These are phyloP conservation scores for Phytopythium kandeliae DNA, from an alignment of 352 stramenopile species.

Conservation along the genomic window DNA sequence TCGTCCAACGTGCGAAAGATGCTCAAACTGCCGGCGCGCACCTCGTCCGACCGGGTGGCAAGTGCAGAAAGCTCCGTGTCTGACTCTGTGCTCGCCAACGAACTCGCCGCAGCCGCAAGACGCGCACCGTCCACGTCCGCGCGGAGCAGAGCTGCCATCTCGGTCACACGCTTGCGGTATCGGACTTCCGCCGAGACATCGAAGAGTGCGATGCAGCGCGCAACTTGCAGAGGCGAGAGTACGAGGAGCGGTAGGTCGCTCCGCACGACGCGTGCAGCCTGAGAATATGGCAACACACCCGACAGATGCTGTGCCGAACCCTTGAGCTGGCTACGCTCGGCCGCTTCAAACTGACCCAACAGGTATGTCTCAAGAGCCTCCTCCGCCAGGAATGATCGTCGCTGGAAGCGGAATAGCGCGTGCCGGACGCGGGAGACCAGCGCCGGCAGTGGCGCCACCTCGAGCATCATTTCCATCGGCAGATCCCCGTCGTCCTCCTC, in stretches of 20 bases:
- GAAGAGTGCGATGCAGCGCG: conserved; percentile 26
- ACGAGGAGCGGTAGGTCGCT: conserved; percentile 51
- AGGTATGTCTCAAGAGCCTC: conserved; percentile 36
- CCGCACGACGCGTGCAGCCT: conserved; percentile 33
- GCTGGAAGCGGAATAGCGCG: conserved; percentile 58
- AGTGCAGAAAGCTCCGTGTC: conserved; percentile 4
- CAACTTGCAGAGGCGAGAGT: conserved; percentile 43
- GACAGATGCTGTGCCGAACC: conserved; percentile 47
- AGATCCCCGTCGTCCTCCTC: conserved; percentile 13
- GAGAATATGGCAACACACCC: conserved; percentile 33
- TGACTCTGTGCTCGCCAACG: not conserved
- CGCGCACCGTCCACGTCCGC: conserved; percentile 23
- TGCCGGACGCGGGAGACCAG: conserved; percentile 40
- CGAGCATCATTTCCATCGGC: too few relatives aligned
- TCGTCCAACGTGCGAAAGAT: conserved; percentile 33
- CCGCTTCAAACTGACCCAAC: conserved; percentile 40
- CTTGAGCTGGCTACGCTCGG: conserved; percentile 39
- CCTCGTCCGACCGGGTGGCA: conserved; percentile 20
- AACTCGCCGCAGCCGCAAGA: conserved; percentile 12
- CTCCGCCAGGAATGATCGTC: conserved; percentile 22
- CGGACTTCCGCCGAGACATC: conserved; percentile 19
- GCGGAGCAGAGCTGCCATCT: conserved; percentile 19
- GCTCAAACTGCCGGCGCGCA: conserved; percentile 24
- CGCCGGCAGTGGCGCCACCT: conserved; percentile 27
- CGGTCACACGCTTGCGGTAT: conserved; percentile 35